Evolutionary conservation across 2,329 filamentous ascomycete genomes (phyloP), one percentile per base, ranked within the genome.

Genomic region (Epichloe gansuensis): DNA sequence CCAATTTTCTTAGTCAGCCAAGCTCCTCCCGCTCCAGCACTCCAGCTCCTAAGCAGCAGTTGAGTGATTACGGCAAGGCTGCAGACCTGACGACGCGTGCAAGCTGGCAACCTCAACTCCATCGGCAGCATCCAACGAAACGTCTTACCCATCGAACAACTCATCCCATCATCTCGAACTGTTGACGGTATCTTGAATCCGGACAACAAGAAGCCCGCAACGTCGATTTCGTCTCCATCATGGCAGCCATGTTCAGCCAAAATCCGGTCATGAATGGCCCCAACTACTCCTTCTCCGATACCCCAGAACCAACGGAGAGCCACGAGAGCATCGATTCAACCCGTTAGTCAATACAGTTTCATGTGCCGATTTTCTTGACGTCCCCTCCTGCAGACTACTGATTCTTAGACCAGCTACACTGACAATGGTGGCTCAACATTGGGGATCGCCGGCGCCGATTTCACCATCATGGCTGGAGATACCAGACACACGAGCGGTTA

Each of bases 351-450:
- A 44, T 4, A 46, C 34, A 28, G n/a, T 9, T 17, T 3, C 12
- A 5, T 23, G 15, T 34, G 34, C n/a, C 21, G 15, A 7, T 12
- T 17, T 12, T 46, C 4, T 6, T 12, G 11, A n/a, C 13, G 4
- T 38, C 13, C 23, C 5, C 23, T 34, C 15, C 13, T 31, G 13
- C 8, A 31, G 8, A 4, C 3, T 17, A 31, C 34, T 45, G 13
- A 50, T 11, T 5, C 5, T 25, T 8, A 6, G 15, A 39, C 4
- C 61, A 93, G 88, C 62, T 98, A 98, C 73, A 94, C 93, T 60
- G 91, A 98, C 76, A 98, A 98, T 69, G 93, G 93, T 62, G 93
- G 93, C 61, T 95, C 90, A 55, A 97, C 93, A 52, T 82, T 98
- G 53, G 93, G 90, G 65, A 97, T 98, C 70, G 85, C 89, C 41